A percentile compares a stretch with the other conserved stretches of the same genome.
These are phyloP conservation scores for Ascochyta pisi DNA, from an alignment of 2,329 filamentous ascomycete genomes.

Conservation along the genomic window DNA sequence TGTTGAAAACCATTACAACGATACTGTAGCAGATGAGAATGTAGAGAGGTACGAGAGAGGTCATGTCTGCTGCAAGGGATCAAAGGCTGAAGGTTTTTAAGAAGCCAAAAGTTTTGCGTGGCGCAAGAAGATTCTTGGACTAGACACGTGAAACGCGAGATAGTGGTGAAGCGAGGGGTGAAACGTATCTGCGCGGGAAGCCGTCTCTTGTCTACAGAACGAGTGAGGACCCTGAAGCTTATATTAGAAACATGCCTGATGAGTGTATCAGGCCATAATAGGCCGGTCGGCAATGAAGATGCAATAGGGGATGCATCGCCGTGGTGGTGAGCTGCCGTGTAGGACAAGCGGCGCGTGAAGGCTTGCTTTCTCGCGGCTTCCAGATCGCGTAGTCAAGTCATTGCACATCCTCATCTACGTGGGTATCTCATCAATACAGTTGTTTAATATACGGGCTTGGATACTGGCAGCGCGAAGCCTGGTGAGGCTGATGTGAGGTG, in stretches of 20 bases:
- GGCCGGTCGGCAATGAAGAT: neutral
- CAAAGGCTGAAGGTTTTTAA: neutral
- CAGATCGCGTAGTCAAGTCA: too few species aligned
- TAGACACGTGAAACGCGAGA: slow-evolving; percentile 30
- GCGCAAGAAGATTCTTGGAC: neutral
- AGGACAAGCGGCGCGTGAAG: too few species aligned
- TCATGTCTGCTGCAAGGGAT: slow-evolving; percentile 10
- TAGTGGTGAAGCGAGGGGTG: slow-evolving; percentile 28
- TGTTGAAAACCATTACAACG: slow-evolving; percentile 20
- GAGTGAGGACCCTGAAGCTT: slow-evolving; percentile 2
- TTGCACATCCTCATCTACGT: neutral
- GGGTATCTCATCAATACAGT: neutral
- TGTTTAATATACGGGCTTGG: neutral
- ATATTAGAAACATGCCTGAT: slow-evolving; percentile 19
- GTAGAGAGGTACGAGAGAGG: slow-evolving; percentile 14
- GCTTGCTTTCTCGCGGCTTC: too few species aligned
- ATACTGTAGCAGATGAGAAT: slow-evolving; percentile 15
- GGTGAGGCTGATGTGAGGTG: slow-evolving; percentile 11
- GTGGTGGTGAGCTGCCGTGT: neutral
- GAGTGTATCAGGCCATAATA: slow-evolving; percentile 11
- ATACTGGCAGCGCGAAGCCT: neutral
- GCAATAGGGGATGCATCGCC: neutral
- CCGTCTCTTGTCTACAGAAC: slow-evolving; percentile 12
- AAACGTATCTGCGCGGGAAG: slow-evolving; percentile 29
- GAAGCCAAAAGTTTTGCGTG: neutral